These are phyloP conservation scores for Trypanosoma mega DNA, from an alignment of 208 protist species.

Conservation along the genomic window DNA sequence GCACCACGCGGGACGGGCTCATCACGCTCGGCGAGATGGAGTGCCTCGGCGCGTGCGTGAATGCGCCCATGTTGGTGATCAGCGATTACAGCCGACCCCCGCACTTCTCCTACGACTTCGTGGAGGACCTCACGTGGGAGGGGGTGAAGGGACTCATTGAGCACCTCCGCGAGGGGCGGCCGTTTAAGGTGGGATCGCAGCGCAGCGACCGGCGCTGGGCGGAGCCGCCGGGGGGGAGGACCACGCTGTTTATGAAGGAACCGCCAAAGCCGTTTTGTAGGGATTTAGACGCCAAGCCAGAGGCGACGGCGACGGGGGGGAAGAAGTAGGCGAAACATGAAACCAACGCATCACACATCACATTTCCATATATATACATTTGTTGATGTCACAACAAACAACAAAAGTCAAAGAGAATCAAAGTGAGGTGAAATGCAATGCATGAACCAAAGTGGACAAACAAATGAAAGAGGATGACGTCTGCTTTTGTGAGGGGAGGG, in stretches of 20 bases:
- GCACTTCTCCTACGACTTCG: constrained; percentile 88
- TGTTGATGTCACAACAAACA: too few relatives aligned
- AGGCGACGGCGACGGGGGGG: constrained; percentile 32
- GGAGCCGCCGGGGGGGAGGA: constrained; percentile 78
- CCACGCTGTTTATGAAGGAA: constrained; percentile 83
- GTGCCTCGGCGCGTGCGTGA: constrained; percentile 93
- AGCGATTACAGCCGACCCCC: constrained; percentile 90
- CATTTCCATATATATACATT: too few relatives aligned
- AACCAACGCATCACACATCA: too few relatives aligned
- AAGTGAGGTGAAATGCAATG: too few relatives aligned
- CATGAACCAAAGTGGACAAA: too few relatives aligned
- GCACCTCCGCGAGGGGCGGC: constrained; percentile 64
- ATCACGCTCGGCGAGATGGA: constrained; percentile 94
- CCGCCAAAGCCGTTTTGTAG: constrained; percentile 86
- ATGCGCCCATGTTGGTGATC: constrained; percentile 93
- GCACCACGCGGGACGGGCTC: constrained; percentile 81
- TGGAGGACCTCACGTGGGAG: constrained; percentile 91
- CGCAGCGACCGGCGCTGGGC: constrained; percentile 62
- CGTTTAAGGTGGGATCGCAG: constrained; percentile 77
- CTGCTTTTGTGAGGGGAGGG: neutral
- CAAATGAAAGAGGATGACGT: constrained; percentile 16
- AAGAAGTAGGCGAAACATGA: constrained; percentile 65
- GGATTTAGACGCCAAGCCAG: constrained; percentile 60
- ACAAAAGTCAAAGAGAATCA: too few relatives aligned
- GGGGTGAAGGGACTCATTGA: constrained; percentile 80